A percentile compares a stretch with the other conserved stretches of the same genome.
Conservation (phyloP, 2,329 filamentous ascomycete species). For the Juglanconis sp. region DNA sequence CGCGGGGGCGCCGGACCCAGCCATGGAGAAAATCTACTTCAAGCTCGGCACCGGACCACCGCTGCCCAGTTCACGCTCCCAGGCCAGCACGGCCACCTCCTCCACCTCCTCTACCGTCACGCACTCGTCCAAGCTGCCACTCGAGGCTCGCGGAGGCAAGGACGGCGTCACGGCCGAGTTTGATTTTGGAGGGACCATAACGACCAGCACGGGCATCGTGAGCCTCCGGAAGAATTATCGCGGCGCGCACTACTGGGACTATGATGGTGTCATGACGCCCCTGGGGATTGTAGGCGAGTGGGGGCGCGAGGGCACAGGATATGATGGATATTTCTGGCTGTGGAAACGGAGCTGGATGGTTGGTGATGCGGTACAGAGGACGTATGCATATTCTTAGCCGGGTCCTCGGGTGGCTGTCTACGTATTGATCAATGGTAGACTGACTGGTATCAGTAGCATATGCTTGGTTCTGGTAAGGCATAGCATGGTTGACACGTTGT, state of each 20-base stretch:
- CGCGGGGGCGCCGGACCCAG: constrained; percentile 13
- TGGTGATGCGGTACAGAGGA: not conserved
- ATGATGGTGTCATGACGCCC: constrained; percentile 19
- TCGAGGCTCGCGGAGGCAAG: constrained; percentile 13
- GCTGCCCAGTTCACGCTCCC: not conserved
- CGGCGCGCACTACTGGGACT: constrained; percentile 16
- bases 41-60: not conserved
- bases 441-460: too few relatives aligned
- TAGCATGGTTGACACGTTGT: too few relatives aligned
- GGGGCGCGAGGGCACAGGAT: constrained; percentile 16
- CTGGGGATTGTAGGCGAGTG: constrained; percentile 31
- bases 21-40: constrained; percentile 20
- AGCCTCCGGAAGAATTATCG: constrained; percentile 16
- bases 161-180: constrained; percentile 17
- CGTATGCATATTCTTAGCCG: constrained; percentile 11
- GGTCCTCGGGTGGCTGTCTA: not conserved
- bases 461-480: too few relatives aligned
- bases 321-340: constrained; percentile 18
- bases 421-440: not conserved
- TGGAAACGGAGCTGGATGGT: constrained; percentile 20
- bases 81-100: not conserved
- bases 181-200: constrained; percentile 15
- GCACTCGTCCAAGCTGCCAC: constrained; percentile 1
- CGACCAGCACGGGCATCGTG: constrained; percentile 13
- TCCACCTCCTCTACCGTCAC: not conserved